Conservation (phyloP, 179 eudicot species). For the Gypsophila paniculata region DNA sequence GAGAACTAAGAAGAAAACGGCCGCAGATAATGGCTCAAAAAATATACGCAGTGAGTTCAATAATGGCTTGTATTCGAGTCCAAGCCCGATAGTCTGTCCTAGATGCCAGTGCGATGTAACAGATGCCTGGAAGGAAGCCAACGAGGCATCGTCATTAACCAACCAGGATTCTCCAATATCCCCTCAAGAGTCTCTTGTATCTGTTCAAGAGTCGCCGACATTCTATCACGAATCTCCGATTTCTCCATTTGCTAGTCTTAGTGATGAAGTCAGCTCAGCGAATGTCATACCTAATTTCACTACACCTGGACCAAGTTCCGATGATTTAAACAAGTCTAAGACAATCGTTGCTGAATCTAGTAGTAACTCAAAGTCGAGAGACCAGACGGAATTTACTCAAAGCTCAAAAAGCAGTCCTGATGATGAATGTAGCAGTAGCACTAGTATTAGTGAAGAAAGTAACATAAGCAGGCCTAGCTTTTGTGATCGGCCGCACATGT, state of each 20-base stretch:
- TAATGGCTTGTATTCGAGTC: slow-evolving; percentile 35
- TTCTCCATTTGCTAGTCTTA: slow-evolving; percentile 33
- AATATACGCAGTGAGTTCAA: slow-evolving; percentile 35
- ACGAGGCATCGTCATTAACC: slow-evolving; percentile 32
- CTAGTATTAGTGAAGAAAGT: slow-evolving; percentile 46
- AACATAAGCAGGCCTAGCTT: slow-evolving; percentile 42
- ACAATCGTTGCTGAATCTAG: slow-evolving; percentile 24
- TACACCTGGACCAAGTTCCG: slow-evolving; percentile 29
- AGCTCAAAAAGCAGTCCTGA: slow-evolving; percentile 44
- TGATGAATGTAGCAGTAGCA: slow-evolving; percentile 44
- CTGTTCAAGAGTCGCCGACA: slow-evolving; percentile 22
- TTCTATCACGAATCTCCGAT: slow-evolving; percentile 30
- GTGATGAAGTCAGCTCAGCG: slow-evolving; percentile 30
- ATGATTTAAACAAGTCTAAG: slow-evolving; percentile 23
- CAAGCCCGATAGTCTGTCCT: slow-evolving; percentile 63
- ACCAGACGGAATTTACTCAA: slow-evolving; percentile 37
- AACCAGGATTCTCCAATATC: slow-evolving; percentile 28
- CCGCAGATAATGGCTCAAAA: slow-evolving; percentile 29
- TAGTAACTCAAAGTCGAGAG: slow-evolving; percentile 30
- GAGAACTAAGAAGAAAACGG: slow-evolving; percentile 48
- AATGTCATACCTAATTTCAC: slow-evolving; percentile 33
- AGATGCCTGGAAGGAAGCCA: slow-evolving; percentile 40
- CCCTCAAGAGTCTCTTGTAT: slow-evolving; percentile 28
- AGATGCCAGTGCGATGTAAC: slow-evolving; percentile 70
- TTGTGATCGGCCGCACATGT: slow-evolving; percentile 57